Base-by-base conservation (phyloP, 768 basidiomycete genomes). In the Psilocybe sp. region DNA sequence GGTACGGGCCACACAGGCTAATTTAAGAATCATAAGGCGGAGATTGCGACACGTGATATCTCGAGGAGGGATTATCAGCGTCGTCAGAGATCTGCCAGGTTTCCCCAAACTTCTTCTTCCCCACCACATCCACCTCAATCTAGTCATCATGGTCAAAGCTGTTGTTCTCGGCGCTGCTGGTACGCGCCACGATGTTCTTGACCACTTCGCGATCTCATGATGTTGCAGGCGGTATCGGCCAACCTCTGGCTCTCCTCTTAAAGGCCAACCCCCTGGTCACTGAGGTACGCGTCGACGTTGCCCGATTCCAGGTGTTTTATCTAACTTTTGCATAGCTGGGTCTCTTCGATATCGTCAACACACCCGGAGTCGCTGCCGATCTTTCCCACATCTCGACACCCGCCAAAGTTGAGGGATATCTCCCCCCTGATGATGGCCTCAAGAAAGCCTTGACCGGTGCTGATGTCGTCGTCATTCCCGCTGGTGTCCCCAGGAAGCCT, bases 151-250 rank as follows among this genome's bases (percentile, higher is more conserved):
- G 76, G 74, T 79, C 51, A 93, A 95, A 72, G 92, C 83, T 76
- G 92, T 92, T 65, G 93, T 98, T 58, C 94, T 98, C 66, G 95
- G 95, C 69, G 95, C 95, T 74, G 87, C 91, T 69, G 93, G 92
- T 91, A 60, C 47, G 71, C 40, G 4, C 8, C n/a, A 37, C 28
- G 19, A 36, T 35, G 47, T 51, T 49, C 43, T 35, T n/a, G 8
- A 53, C 44, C 23, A 51, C 42, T 32, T 41, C 45, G 37, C 36
- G 51, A 47, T 51, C 33, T 45, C 19, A 32, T 38, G 4, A 39
- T 50, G 46, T 9, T 15, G 9, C 56, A 92, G 93, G 92, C 69
- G 95, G 95, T 69, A 98, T 98, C 63, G 96, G 96, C 64, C 96
- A 97, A 76, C 94, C 95, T 53, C 77, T 98, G 67, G 82, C 95